Base-by-base conservation (phyloP, 2,329 filamentous ascomycete genomes). In the Scleromitrula shiraiana region DNA sequence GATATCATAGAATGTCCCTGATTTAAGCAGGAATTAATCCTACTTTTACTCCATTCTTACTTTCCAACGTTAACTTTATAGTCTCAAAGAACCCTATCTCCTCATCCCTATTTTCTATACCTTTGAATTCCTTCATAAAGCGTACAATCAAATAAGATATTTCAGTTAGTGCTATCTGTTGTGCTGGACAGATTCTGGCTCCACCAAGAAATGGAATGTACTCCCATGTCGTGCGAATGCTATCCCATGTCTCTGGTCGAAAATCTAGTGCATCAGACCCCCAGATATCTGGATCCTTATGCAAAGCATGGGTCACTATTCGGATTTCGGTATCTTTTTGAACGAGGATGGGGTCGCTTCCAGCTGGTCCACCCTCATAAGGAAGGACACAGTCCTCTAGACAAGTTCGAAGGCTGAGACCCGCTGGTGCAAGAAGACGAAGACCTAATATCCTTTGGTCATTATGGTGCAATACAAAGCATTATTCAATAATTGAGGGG, bases 191-290 rank as follows among this genome's bases (percentile, higher is more conserved):
- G 5, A 49, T 36, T 9, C 33, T 32, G 10, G 17, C 12, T 23
- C 44, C 36, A 9, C 17, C 27, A 4, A 40, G 35, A 20, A 47
- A 47, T 10, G 24, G 36, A 5, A 41, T 20, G 27, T 47, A 41
- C 5, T 30, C 45, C 43, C 38, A 52, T 26, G 23, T 65, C n/a
- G 66, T 63, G 23, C 63, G 53, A 2, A 62, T 42, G 4, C 59
- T 57, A 17, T 65, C 67, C 67, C 67, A 70, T 23, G 68, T 51
- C 51, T 69, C 67, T 0, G 68, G 68, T 6, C 55, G 54, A 50
- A 69, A 70, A 14, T 64, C 61, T 17, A 67, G 59, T 2, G 63
- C 58, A 30, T 66, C 59, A 1, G 51, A 45, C 9, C 67, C 67
- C 50, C 65, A 72, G 19, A 69, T 50, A 17, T 65, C 62, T 20